These are phyloP conservation scores for Colletotrichum filicis DNA, from an alignment of 2,329 filamentous ascomycete species.

Conservation along the genomic window DNA sequence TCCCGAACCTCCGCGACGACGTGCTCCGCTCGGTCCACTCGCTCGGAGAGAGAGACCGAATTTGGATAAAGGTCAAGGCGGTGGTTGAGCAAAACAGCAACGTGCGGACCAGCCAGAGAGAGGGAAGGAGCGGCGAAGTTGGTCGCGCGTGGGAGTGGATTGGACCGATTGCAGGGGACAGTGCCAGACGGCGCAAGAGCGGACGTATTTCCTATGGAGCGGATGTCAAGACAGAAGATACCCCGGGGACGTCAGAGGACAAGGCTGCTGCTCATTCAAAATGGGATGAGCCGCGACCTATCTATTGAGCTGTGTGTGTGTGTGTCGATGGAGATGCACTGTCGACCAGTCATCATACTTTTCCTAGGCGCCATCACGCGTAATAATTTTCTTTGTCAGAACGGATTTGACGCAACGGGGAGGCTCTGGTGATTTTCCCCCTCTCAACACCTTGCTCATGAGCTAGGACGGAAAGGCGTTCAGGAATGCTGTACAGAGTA, in stretches of 20 bases:
- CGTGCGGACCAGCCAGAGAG: conserved; percentile 79
- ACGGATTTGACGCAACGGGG: background rate
- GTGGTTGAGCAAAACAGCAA: conserved; percentile 97
- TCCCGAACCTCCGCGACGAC: conserved; percentile 92
- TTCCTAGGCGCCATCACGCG: background rate
- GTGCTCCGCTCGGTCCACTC: conserved; percentile 86
- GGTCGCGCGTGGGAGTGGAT: conserved; percentile 78
- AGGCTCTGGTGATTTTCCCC: background rate
- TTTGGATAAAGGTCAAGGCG: conserved; percentile 85
- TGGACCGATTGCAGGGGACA: conserved; percentile 62
- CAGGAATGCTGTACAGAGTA: background rate
- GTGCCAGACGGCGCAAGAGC: conserved; percentile 59
- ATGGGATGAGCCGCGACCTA: conserved; percentile 55
- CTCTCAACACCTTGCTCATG: conserved; percentile 20
- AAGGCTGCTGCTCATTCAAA: conserved; percentile 40
- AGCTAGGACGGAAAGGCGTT: conserved; percentile 9
- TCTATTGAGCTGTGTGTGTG: conserved; percentile 46
- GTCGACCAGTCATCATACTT: conserved; percentile 3
- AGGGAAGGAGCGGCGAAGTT: conserved; percentile 73
- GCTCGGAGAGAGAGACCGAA: conserved; percentile 77
- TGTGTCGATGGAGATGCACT: background rate
- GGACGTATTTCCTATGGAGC: conserved; percentile 59
- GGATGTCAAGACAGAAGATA: conserved; percentile 51
- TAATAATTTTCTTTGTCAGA: conserved; percentile 33
- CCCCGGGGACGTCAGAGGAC: conserved; percentile 28